Conservation (phyloP, 2,329 filamentous ascomycete genomes). For the Nothophaeocryptopus gaeumannii region DNA sequence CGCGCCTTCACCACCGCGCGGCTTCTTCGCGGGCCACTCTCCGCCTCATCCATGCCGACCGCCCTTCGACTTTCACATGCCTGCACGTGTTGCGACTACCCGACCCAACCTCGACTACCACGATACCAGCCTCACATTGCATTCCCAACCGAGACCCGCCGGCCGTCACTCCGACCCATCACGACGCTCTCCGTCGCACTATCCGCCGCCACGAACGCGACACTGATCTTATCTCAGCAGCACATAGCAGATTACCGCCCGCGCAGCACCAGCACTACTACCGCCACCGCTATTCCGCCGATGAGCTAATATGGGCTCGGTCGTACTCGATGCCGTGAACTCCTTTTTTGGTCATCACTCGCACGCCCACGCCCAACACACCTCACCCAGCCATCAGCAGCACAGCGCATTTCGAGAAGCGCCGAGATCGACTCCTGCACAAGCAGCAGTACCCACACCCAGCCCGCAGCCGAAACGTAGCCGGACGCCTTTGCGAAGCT, state of each 20-base stretch:
- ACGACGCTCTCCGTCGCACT: too few relatives aligned
- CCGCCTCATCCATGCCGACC: too few relatives aligned
- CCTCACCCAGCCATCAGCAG: constrained; percentile 25
- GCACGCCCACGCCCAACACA: constrained; percentile 6
- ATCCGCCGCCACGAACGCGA: not conserved
- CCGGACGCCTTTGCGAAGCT: constrained; percentile 24
- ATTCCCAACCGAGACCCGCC: too few relatives aligned
- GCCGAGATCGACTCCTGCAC: constrained; percentile 22
- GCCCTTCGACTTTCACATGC: too few relatives aligned
- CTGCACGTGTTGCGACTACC: too few relatives aligned
- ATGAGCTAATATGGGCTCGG: constrained; percentile 58
- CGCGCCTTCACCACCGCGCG: too few relatives aligned
- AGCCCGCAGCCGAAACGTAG: constrained; percentile 26
- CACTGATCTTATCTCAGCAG: constrained; percentile 20
- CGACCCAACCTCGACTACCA: too few relatives aligned
- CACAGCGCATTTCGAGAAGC: constrained; percentile 28
- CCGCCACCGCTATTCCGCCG: constrained; percentile 16
- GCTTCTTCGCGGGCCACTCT: too few relatives aligned
- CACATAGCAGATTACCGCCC: not conserved
- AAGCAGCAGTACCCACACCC: constrained; percentile 1
- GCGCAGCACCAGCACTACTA: constrained; percentile 10
- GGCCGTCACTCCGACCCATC: too few relatives aligned
- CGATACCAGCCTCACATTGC: too few relatives aligned
- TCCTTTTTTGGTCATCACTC: constrained; percentile 50
- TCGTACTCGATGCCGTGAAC: constrained; percentile 68